A percentile compares a stretch with the other conserved stretches of the same genome.
phyloP scores from a whole-genome alignment of 2,329 filamentous ascomycete species.

The Gremmenia infestans region DNA sequence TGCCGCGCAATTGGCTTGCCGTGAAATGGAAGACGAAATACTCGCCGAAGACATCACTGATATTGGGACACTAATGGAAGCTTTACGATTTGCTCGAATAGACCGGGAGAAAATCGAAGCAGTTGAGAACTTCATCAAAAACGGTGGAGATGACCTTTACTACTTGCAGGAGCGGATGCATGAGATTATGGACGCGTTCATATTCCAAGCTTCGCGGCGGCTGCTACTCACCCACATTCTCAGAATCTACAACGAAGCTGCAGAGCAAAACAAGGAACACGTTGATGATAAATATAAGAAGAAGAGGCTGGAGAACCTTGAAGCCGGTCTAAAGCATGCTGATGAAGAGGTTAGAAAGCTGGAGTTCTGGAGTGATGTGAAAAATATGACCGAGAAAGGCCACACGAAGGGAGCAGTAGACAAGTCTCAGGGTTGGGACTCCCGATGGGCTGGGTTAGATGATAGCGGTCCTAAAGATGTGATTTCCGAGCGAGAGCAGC shows the following conservation, averaged over 20 bases:
- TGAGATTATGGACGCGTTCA: constrained; percentile 77
- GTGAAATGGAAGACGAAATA: constrained; percentile 36
- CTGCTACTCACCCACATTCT: constrained; percentile 69
- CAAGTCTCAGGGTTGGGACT: constrained; percentile 26
- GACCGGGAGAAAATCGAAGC: constrained; percentile 89
- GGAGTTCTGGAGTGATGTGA: constrained; percentile 85
- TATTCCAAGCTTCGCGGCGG: constrained; percentile 84
- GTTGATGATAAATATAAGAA: constrained; percentile 27
- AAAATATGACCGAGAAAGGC: constrained; percentile 54
- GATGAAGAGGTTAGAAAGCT: constrained; percentile 75
- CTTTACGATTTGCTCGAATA: constrained; percentile 66
- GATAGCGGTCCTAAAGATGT: constrained; percentile 28
- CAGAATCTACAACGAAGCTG: constrained; percentile 52
- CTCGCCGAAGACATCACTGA: constrained; percentile 52
- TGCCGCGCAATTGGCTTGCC: constrained; percentile 27
- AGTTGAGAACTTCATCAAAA: constrained; percentile 73
- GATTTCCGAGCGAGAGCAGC: constrained; percentile 20
- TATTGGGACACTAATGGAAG: constrained; percentile 57
- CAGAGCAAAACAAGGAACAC: constrained; percentile 41
- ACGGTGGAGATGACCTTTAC: constrained; percentile 69
- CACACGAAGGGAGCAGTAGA: constrained; percentile 31
- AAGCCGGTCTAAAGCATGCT: constrained; percentile 67
- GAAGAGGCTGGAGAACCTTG: constrained; percentile 60
- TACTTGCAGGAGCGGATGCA: constrained; percentile 73
- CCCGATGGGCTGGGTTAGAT: constrained; percentile 28